Base-by-base conservation (phyloP, 2,329 filamentous ascomycete genomes). In the Fusarium anguioides region DNA sequence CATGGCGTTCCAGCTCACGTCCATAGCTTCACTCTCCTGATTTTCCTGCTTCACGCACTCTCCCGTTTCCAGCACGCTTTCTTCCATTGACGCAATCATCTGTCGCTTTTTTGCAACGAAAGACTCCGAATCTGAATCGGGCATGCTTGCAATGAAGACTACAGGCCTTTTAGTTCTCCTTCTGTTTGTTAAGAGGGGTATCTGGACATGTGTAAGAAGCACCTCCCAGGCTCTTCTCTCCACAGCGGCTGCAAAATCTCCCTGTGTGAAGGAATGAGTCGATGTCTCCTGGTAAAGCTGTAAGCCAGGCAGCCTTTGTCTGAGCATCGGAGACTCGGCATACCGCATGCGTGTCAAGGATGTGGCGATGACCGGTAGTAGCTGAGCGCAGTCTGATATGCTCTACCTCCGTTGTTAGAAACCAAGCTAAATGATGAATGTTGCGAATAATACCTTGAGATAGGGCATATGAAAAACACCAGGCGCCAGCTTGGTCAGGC, bases 391-490 rank as follows among this genome's bases (percentile, higher is more conserved):
- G 4, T 72, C 67, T 12, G 69, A 64, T 35, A 79, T 31, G 9
- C 46, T 49, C 77, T 78, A 12, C 44, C 36, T 6, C 14, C 27
- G 18, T 17, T 6, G 18, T 74, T 27, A 74, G 66, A 9, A 18
- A 15, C 14, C n/a, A 14, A 20, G 14, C 17, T 18, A 10, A 3
- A 7, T 26, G 8, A 27, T 18, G 31, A 15, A 8, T 20, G 7
- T 10, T 14, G 7, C 10, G 8, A 33, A 4, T 20, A 56, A 33
- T 69, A 79, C 79, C 65, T 74, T 74, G 14, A 80, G 68, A 67
- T 79, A 79, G 17, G 71, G 65, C 24, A 77, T 67, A 47, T 79
- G 66, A 26, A 81, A 80, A 17, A 80, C 76, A 17, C 76, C 76
- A 0, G 79, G 79, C 6, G 72, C 72, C 8, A 81, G 42, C 4